Evolutionary conservation across 2,329 filamentous ascomycete species (phyloP).

Genomic region (Chlorencoelia australis): DNA sequence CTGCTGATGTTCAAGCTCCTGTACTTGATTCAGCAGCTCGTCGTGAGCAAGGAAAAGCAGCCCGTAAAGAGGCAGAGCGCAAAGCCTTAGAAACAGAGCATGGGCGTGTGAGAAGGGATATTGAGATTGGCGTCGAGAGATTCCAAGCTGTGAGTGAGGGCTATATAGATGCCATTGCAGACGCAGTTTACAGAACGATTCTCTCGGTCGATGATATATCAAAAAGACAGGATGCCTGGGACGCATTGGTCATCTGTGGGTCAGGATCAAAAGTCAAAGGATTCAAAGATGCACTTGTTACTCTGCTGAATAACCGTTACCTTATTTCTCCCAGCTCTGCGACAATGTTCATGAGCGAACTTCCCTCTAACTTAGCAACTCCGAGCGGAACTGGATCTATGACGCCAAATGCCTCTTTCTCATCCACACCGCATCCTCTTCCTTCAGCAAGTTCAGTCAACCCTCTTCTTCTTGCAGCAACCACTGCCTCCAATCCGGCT

Average conservation of each 20-base stretch:
- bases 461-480: conserved; percentile 83
- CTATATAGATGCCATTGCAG: conserved; percentile 75
- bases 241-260: conserved; percentile 82
- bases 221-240: conserved; percentile 82
- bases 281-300: conserved; percentile 80
- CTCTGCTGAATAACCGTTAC: conserved; percentile 71
- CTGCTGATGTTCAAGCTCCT: conserved; percentile 8
- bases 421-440: conserved; percentile 41
- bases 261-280: conserved; percentile 68
- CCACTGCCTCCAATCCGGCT: conserved; percentile 44
- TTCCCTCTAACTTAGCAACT: conserved; percentile 87
- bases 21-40: conserved; percentile 16
- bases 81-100: conserved; percentile 24
- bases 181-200: conserved; percentile 73
- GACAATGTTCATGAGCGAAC: conserved; percentile 94
- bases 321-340: conserved; percentile 85
- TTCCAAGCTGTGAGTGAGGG: conserved; percentile 59
- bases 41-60: conserved; percentile 22
- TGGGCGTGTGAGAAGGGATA: conserved; percentile 50
- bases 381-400: conserved; percentile 84
- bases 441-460: conserved; percentile 61
- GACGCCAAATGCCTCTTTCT: conserved; percentile 53
- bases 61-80: conserved; percentile 22
- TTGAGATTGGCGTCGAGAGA: conserved; percentile 69
- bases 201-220: conserved; percentile 75